Percentiles rank a stretch among this genome's conserved stretches.
phyloP scores from a whole-genome alignment of 2,329 filamentous ascomycete genomes.

The Coleophoma crateriformis region DNA sequence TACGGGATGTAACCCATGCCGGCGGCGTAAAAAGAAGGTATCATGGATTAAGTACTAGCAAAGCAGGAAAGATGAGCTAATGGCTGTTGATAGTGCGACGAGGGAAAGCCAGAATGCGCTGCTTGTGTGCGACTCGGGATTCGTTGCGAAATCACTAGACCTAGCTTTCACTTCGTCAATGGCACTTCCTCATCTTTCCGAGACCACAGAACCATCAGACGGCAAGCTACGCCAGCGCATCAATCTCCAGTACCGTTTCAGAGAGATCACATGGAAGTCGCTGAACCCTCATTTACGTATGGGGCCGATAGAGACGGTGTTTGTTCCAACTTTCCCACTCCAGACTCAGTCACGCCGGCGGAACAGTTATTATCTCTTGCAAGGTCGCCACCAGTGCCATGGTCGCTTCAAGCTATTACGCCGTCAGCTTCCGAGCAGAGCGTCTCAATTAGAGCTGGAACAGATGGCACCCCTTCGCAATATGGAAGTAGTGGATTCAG shows the following conservation, averaged over 20 bases:
- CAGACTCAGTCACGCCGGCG: too few relatives aligned
- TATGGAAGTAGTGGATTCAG: too few relatives aligned
- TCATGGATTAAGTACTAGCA: neutral
- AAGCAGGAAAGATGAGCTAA: neutral
- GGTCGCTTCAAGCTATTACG: too few relatives aligned
- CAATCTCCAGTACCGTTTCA: neutral
- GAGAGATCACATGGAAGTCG: too few relatives aligned
- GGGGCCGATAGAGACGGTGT: too few relatives aligned
- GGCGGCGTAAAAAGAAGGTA: constrained; percentile 2
- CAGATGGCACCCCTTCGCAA: too few relatives aligned
- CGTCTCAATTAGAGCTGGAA: too few relatives aligned
- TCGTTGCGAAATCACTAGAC: neutral
- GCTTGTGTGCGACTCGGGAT: neutral
- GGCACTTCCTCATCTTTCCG: neutral
- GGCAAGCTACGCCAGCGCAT: neutral
- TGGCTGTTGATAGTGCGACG: neutral
- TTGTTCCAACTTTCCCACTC: too few relatives aligned
- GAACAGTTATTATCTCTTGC: too few relatives aligned
- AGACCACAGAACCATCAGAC: neutral
- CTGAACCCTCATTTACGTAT: too few relatives aligned
- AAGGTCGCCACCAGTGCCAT: too few relatives aligned
- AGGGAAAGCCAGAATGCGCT: neutral
- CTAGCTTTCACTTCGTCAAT: neutral
- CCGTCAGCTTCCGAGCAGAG: too few relatives aligned
- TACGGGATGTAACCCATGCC: neutral